These are phyloP conservation scores for Hirschfeldia incana DNA, from an alignment of 345 rosid species.

Conservation along the genomic window DNA sequence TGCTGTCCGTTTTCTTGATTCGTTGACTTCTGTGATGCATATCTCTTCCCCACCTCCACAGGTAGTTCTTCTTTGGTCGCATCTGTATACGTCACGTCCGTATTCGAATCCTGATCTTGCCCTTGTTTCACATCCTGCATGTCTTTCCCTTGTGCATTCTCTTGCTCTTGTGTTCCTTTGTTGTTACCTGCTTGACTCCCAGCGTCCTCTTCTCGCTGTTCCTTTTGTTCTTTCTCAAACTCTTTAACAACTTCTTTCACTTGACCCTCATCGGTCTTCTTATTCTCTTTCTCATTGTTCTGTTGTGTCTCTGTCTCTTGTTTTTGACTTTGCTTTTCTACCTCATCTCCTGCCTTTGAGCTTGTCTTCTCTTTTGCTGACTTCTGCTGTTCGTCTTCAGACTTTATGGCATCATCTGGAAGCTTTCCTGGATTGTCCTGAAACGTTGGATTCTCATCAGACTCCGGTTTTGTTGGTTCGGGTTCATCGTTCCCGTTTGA, in stretches of 20 bases:
- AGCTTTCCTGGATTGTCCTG: constrained; percentile 87
- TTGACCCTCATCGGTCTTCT: constrained; percentile 26
- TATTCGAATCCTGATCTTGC: constrained; percentile 3
- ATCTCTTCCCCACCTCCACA: constrained; percentile 8
- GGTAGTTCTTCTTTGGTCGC: constrained; percentile 39
- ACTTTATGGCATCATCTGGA: constrained; percentile 77
- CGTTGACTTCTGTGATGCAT: constrained; percentile 8
- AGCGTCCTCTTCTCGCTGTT: constrained; percentile 55
- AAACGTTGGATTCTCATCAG: constrained; percentile 42
- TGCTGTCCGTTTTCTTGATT: neutral
- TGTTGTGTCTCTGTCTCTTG: constrained; percentile 32
- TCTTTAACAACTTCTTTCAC: constrained; percentile 33
- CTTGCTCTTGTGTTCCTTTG: constrained; percentile 34
- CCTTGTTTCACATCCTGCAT: constrained; percentile 43
- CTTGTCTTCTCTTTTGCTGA: constrained; percentile 34
- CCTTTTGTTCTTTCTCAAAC: constrained; percentile 44
- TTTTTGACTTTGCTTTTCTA: constrained; percentile 46
- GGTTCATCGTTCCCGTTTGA: constrained; percentile 15
- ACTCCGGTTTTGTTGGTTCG: constrained; percentile 33
- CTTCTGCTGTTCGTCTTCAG: constrained; percentile 45
- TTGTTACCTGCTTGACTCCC: constrained; percentile 37
- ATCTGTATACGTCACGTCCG: constrained; percentile 32
- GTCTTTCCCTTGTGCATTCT: constrained; percentile 35
- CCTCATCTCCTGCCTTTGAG: constrained; percentile 40
- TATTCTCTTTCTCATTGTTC: constrained; percentile 10